Conservation (phyloP, 116 monocot genomes). For the Zostera marina region DNA sequence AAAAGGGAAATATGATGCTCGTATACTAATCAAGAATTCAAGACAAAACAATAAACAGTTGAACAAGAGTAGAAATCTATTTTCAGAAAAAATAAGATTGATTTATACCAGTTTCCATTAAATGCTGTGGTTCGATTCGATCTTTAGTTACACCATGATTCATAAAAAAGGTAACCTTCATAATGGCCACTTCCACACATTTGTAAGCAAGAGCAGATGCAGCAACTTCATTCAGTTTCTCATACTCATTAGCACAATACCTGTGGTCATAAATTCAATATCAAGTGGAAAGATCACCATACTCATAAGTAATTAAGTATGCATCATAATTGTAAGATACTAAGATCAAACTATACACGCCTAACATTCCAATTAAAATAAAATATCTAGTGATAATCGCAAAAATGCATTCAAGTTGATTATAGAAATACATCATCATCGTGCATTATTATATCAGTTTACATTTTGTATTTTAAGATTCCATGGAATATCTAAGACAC, state of each 20-base stretch:
- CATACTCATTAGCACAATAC: constrained; percentile 75
- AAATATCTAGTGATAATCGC: neutral
- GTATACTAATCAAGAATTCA: too few species aligned
- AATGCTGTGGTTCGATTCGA: constrained; percentile 43
- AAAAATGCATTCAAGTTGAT: too few species aligned
- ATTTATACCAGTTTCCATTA: constrained; percentile 29
- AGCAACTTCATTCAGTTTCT: constrained; percentile 70
- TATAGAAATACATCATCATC: too few species aligned
- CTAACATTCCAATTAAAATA: neutral
- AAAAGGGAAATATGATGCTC: too few species aligned
- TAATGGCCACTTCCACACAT: constrained; percentile 89
- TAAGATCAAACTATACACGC: neutral
- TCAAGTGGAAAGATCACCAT: neutral
- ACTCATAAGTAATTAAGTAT: neutral
- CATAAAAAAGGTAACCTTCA: constrained; percentile 80
- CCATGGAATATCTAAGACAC: too few species aligned
- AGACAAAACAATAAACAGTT: too few species aligned
- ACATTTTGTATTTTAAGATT: too few species aligned
- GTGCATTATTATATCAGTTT: too few species aligned
- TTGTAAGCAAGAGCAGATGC: constrained; percentile 87
- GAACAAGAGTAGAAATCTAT: too few species aligned
- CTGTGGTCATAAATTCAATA: constrained; percentile 19
- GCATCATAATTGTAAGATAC: neutral
- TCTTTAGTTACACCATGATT: constrained; percentile 54
- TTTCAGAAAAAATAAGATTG: too few species aligned